phyloP scores from a whole-genome alignment of 1,284 basidiomycete species.

The Marasmius tenuissimus region DNA sequence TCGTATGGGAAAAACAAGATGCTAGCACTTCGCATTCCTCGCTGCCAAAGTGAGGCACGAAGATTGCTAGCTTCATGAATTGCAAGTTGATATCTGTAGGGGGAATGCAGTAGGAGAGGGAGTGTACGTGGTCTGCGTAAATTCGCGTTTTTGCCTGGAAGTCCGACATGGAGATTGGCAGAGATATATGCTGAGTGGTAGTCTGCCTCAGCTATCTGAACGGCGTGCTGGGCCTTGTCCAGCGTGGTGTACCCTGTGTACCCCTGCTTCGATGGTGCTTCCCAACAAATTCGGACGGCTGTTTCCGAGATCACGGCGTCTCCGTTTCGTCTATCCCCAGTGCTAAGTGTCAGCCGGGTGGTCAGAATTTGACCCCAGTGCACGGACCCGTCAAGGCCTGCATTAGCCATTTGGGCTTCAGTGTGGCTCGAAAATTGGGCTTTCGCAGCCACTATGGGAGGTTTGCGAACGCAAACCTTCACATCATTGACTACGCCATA shows the following conservation, averaged over 20 bases:
- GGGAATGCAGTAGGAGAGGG: constrained; percentile 45
- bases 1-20: constrained; percentile 28
- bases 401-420: constrained; percentile 49
- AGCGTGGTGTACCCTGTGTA: constrained; percentile 58
- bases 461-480: constrained; percentile 9
- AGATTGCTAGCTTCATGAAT: constrained; percentile 37
- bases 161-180: constrained; percentile 48
- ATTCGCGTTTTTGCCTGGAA: constrained; percentile 50
- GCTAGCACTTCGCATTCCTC: constrained; percentile 17
- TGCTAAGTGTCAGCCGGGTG: constrained; percentile 38
- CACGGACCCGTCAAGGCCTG: constrained; percentile 43
- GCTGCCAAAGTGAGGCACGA: constrained; percentile 23
- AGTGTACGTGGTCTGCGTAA: constrained; percentile 47
- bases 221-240: constrained; percentile 46
- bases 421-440: constrained; percentile 44
- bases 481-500: constrained; percentile 46
- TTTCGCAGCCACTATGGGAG: constrained; percentile 31
- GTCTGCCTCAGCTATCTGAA: constrained; percentile 34
- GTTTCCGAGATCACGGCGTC: constrained; percentile 44
- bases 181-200: constrained; percentile 39
- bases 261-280: constrained; percentile 48
- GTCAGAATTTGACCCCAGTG: constrained; percentile 39
- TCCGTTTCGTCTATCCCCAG: constrained; percentile 32
- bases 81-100: constrained; percentile 34
- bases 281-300: constrained; percentile 52